A percentile compares a stretch with the other conserved stretches of the same genome.
phyloP scores from a whole-genome alignment of 129 eudicot genomes.

The Pittosporum tobira region DNA sequence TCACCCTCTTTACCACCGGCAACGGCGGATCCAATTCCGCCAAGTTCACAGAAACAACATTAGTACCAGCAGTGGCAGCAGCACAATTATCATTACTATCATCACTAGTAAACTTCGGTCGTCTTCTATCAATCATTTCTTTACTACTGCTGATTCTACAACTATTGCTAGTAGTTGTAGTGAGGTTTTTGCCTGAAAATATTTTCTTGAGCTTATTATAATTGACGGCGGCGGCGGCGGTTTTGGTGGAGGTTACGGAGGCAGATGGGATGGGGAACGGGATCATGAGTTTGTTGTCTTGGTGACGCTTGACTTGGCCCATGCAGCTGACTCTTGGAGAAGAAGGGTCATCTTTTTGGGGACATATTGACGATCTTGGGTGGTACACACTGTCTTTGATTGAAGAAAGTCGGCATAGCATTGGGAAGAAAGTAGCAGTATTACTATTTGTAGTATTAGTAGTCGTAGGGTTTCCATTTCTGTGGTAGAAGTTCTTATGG shows the following conservation, averaged over 20 bases:
- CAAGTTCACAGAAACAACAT: constrained; percentile 20
- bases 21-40: constrained; percentile 50
- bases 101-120: background rate
- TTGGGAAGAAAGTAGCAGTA: constrained; percentile 22
- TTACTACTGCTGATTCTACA: constrained; percentile 2
- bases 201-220: constrained; percentile 25
- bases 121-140: background rate
- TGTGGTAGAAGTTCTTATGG: background rate
- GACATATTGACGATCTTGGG: constrained; percentile 8
- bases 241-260: background rate
- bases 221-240: constrained; percentile 14
- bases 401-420: constrained; percentile 34
- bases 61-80: too few species aligned
- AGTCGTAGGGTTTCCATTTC: background rate
- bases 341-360: constrained; percentile 30
- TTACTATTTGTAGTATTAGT: background rate
- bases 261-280: constrained; percentile 10
- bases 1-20: constrained; percentile 45
- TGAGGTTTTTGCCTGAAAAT: constrained; percentile 19
- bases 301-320: constrained; percentile 40
- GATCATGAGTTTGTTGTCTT: constrained; percentile 23
- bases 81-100: background rate
- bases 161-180: background rate
- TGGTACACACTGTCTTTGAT: constrained; percentile 19
- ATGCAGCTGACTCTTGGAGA: constrained; percentile 50